Percentiles rank a stretch among this genome's conserved stretches.
phyloP scores from a whole-genome alignment of 345 rosid genomes.

The Citrus sinensis region DNA sequence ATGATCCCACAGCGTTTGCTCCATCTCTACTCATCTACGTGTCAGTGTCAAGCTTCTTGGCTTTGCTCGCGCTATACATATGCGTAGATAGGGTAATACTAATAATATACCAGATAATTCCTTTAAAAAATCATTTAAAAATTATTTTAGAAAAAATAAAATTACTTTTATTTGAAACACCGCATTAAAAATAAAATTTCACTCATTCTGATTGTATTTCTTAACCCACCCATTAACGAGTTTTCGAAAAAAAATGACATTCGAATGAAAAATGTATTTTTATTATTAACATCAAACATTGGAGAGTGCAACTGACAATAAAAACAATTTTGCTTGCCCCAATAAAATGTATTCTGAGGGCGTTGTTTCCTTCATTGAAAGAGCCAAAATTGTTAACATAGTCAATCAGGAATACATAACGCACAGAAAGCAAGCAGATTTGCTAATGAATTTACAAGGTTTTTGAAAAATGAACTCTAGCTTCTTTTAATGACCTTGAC shows the following conservation, averaged over 20 bases:
- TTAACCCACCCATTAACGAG: neutral
- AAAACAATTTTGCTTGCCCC: neutral
- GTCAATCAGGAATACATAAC: neutral
- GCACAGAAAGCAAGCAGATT: neutral
- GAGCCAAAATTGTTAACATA: neutral
- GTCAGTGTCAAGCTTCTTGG: neutral
- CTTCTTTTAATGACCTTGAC: neutral
- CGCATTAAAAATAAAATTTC: too few species aligned
- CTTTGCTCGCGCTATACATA: neutral
- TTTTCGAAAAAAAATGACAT: too few species aligned
- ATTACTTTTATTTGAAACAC: too few species aligned
- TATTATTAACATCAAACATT: too few species aligned
- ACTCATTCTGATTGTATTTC: neutral
- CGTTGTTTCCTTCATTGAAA: neutral
- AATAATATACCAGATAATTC: too few species aligned
- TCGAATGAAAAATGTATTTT: too few species aligned
- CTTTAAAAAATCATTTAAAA: too few species aligned
- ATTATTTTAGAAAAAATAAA: too few species aligned
- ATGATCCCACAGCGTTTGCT: slow-evolving; percentile 52
- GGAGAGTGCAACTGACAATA: too few species aligned
- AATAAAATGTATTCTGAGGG: too few species aligned
- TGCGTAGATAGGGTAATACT: too few species aligned
- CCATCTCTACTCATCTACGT: slow-evolving; percentile 15
- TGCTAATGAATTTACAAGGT: neutral
- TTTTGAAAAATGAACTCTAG: neutral